Evolutionary conservation across 2,329 filamentous ascomycete species (phyloP).

Genomic region (Sporothrix euskadiensis): DNA sequence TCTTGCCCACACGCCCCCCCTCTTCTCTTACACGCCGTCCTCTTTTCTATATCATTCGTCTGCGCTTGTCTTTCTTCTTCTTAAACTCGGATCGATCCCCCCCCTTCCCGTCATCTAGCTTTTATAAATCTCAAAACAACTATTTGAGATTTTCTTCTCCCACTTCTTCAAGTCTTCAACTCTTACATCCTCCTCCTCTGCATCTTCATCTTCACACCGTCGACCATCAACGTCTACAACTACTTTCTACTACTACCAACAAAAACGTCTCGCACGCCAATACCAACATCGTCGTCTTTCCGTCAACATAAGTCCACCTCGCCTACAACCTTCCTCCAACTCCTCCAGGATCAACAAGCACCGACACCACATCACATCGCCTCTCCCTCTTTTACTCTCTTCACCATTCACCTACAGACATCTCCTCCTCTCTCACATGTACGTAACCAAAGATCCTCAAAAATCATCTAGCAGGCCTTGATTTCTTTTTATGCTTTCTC

Average conservation of each 20-base stretch:
- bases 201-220: not conserved
- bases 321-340: not conserved
- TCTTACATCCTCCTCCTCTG: not conserved
- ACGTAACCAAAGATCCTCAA: not conserved
- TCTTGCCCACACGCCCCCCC: constrained; percentile 1
- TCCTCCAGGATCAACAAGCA: constrained; percentile 24
- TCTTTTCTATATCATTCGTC: not conserved
- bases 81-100: constrained; percentile 11
- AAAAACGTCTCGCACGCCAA: not conserved
- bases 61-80: constrained; percentile 1
- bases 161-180: not conserved
- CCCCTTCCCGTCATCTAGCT: not conserved
- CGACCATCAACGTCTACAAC: not conserved
- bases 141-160: constrained; percentile 15
- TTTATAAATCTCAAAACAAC: constrained; percentile 15
- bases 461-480: not conserved
- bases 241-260: not conserved
- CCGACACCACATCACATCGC: constrained; percentile 2
- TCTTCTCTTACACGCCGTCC: constrained; percentile 11
- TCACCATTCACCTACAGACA: not conserved
- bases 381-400: not conserved
- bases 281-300: not conserved
- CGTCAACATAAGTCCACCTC: constrained; percentile 15
- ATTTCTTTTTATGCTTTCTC: not conserved
- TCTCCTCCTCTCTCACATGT: not conserved